Evolutionary conservation across 2,329 filamentous ascomycete species (phyloP), one percentile per base, ranked within the genome.

Genomic region (Aureobasidium namibiae): DNA sequence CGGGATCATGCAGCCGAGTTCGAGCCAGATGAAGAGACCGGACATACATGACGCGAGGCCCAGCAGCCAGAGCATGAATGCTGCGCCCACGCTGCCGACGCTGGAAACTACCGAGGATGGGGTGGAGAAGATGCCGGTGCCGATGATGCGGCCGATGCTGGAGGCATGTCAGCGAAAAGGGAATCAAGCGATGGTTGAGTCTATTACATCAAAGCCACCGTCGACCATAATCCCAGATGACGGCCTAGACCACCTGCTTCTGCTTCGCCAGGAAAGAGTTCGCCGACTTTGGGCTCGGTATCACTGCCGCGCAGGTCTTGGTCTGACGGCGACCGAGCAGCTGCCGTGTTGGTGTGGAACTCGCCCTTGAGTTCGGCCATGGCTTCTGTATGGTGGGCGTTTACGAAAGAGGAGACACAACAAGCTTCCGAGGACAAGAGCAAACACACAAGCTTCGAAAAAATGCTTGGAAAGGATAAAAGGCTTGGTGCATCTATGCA

Each of bases 1-100:
- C 16, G 87, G 87, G 14, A 89, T 73, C 85, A 88, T 88, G 65
- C 80, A 85, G 0, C 86, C 86, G 65, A 83, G 87, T 66, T 90
- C 87, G 52, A 89, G 76, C 7, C 79, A 80, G 0, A 89, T 78
- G 3, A 79, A 78, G 2, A 89, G 73, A 79, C 50, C 50, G 9
- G 36, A 39, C 1, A 39, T 5, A 39, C 36, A 39, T 6, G 36
- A 39, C 5, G 36, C 36, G 16, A 39, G 16, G 10, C 36, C 36
- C 8, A 39, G 36, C 6, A 39, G 18, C 36, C 36, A 39, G 16
- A 39, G 36, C 36, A 39, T 39, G n/a, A 39, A 39, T 6, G 36
- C 36, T 7, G 36, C 36, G 36, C 36, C 36, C 3, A 39, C 36
- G 18, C 36, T 39, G n/a, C 36, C 36, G 2, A 39, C 36, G 10